Evolutionary conservation across 768 basidiomycete genomes (phyloP).

Genomic region (Mycena crocata): DNA sequence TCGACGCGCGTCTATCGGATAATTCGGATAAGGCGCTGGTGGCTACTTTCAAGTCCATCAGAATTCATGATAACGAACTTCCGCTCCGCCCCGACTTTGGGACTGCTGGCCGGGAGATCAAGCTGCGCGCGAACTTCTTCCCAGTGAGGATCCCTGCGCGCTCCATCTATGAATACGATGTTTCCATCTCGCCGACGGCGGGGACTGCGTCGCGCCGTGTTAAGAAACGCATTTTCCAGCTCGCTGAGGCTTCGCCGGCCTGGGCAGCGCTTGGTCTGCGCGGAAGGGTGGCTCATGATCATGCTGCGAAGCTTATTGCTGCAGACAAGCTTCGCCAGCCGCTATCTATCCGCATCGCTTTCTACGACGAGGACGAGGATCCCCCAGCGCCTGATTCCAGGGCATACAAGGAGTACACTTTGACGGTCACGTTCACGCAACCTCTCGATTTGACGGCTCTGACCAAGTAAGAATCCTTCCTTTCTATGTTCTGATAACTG

Average conservation of each 20-base stretch:
- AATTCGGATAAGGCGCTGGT: constrained; percentile 57
- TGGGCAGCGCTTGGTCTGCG: constrained; percentile 48
- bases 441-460: constrained; percentile 66
- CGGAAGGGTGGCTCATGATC: constrained; percentile 65
- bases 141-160: constrained; percentile 63
- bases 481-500: constrained; percentile 49
- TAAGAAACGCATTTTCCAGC: constrained; percentile 69
- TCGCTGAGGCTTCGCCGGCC: constrained; percentile 63
- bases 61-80: constrained; percentile 52
- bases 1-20: constrained; percentile 58
- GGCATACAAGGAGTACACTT: constrained; percentile 58
- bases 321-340: constrained; percentile 59
- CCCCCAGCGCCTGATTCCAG: constrained; percentile 51
- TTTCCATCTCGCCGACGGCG: constrained; percentile 63
- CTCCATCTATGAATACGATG: constrained; percentile 70
- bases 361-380: constrained; percentile 63
- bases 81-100: constrained; percentile 73
- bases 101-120: constrained; percentile 58
- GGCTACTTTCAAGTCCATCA: constrained; percentile 46
- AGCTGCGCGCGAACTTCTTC: constrained; percentile 77
- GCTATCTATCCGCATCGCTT: constrained; percentile 55
- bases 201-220: constrained; percentile 63
- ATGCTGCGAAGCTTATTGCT: constrained; percentile 63
- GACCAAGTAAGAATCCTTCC: constrained; percentile 51
- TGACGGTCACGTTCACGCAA: constrained; percentile 55